Evolutionary conservation across 805 yeast species (phyloP), one percentile per base, ranked within the genome.

Genomic region (Kregervanrija delftensis): DNA sequence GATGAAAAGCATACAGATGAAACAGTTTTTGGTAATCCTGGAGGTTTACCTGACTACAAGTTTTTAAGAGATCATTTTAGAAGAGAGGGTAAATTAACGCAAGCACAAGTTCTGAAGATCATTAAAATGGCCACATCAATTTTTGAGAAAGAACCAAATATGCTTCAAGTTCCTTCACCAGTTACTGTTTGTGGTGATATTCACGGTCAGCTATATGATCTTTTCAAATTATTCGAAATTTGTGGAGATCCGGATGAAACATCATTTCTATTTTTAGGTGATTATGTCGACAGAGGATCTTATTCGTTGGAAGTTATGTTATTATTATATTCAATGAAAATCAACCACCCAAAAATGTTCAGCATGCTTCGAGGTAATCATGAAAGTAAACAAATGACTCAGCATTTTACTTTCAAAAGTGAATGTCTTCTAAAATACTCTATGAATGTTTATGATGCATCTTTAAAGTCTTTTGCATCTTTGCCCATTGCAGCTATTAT

Each of bases 181-280:
- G 86, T 91, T 2, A 90, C 96, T 0, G 89, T 91, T 3, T 89
- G 97, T 67, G 99, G 99, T 45, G 98, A 91, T 65, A 76, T 90
- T n/a, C 98, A 91, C 64, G 99, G 99, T 13, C 98, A 91, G 63
- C 88, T 77, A 62, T 90, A 76, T 62, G 99, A 91, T 63, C 71
- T 91, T 54, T 72, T 90, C 77, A 89, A 90, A 64, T 68, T 91
- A 37, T 86, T 91, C 58, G 97, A 91, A 60, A 91, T 89, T 13
- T 96, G 96, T 35, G 98, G 98, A 2, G 81, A 83, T 58, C 96
- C 97, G 11, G 56, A 56, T 35, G 65, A 59, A n/a, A 83, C 95
- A 1, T 73, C 85, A 14, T 91, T 87, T 61, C 68, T 90, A 43
- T 90, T 91, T 57, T 66, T 90, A 45, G 97, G 98, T 12, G 98